Evolutionary conservation across 78 protist genomes (phyloP).

Genomic region (Blattamonas nauphoetae): DNA sequence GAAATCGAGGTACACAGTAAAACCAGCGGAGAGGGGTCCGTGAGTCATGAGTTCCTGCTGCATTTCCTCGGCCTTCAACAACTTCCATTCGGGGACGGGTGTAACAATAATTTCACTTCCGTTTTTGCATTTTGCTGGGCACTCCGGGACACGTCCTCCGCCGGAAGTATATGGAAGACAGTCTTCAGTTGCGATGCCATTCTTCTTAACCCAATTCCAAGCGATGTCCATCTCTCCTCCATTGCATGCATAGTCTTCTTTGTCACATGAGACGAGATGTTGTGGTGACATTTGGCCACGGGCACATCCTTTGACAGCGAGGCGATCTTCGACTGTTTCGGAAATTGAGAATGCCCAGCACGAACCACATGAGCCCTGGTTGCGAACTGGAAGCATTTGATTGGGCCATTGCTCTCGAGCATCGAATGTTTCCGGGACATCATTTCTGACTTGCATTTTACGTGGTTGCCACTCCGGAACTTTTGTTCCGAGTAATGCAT

Average conservation of each 20-base stretch:
- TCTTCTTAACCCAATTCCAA: neutral
- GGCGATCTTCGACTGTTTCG: no score
- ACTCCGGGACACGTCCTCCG: neutral
- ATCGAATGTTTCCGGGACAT: neutral
- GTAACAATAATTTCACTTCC: neutral
- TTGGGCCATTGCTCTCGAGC: neutral
- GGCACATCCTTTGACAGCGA: no score
- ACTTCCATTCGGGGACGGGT: neutral
- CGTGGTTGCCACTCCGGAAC: no score
- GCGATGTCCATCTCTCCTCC: no score
- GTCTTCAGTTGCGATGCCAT: neutral
- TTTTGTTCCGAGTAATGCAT: no score
- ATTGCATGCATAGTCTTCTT: no score
- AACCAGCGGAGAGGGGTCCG: slow-evolving; percentile 42
- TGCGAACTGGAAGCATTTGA: neutral
- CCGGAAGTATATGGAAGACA: neutral
- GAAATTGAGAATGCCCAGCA: no score
- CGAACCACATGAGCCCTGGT: neutral
- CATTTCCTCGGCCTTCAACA: neutral
- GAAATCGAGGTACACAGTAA: slow-evolving; percentile 39
- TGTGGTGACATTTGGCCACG: no score
- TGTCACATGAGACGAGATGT: no score
- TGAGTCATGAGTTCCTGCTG: slow-evolving; percentile 6
- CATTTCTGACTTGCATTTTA: neutral
- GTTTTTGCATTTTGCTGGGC: neutral